A percentile compares a stretch with the other conserved stretches of the same genome.
phyloP scores from a whole-genome alignment of 2,329 filamentous ascomycete species.

The Pseudopyrenochaeta lycopersici region DNA sequence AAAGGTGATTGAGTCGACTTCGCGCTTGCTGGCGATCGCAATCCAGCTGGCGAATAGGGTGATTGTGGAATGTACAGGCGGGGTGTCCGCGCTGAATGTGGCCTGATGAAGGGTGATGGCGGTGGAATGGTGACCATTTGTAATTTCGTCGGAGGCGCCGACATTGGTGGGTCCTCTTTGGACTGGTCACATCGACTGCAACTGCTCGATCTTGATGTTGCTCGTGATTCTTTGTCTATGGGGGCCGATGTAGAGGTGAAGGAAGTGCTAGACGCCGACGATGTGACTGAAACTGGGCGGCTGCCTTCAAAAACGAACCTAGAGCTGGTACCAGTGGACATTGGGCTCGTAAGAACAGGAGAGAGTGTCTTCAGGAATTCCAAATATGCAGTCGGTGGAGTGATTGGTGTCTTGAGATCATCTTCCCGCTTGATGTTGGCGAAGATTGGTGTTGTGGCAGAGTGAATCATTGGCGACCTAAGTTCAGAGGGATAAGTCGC shows the following conservation, averaged over 20 bases:
- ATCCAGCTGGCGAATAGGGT: slow-evolving; percentile 70
- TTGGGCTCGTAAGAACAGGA: slow-evolving; percentile 73
- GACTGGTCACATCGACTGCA: slow-evolving; percentile 47
- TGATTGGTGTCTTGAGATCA: slow-evolving; percentile 81
- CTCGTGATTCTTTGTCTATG: slow-evolving; percentile 42
- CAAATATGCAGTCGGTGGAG: slow-evolving; percentile 86
- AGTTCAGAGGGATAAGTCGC: slow-evolving; percentile 65
- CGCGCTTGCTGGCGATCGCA: slow-evolving; percentile 73
- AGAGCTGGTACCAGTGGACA: slow-evolving; percentile 65
- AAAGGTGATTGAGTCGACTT: slow-evolving; percentile 70
- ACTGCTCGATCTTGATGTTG: slow-evolving; percentile 50
- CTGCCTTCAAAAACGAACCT: slow-evolving; percentile 60
- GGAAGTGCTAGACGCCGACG: slow-evolving; percentile 46
- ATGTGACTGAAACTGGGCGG: slow-evolving; percentile 49
- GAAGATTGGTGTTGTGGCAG: slow-evolving; percentile 57
- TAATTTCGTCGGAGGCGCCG: slow-evolving; percentile 54
- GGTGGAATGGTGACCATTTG: slow-evolving; percentile 68
- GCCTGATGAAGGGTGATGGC: slow-evolving; percentile 70
- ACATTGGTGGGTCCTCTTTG: slow-evolving; percentile 51
- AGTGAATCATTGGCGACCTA: slow-evolving; percentile 70
- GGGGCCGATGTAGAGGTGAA: slow-evolving; percentile 47
- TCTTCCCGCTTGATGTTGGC: slow-evolving; percentile 71
- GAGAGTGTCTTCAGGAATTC: slow-evolving; percentile 90
- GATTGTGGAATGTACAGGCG: slow-evolving; percentile 80
- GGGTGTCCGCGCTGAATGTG: slow-evolving; percentile 67